A percentile compares a stretch with the other conserved stretches of the same genome.
These are phyloP conservation scores for Acacia melanoxylon DNA, from an alignment of 306 rosid genomes.

Conservation along the genomic window DNA sequence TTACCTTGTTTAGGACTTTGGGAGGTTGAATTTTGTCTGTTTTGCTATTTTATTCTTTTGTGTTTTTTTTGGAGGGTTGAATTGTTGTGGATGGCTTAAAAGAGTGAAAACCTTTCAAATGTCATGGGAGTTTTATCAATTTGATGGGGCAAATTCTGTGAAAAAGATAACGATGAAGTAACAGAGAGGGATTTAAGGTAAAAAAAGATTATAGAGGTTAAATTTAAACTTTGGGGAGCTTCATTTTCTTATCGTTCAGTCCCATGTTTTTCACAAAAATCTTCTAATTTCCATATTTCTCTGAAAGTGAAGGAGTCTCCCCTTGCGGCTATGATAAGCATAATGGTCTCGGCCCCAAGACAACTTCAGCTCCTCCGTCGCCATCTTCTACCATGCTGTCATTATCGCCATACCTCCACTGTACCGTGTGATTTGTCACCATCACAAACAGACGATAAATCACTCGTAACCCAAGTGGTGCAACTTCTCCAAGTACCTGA, in stretches of 20 bases:
- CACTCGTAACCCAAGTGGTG: conserved; percentile 38
- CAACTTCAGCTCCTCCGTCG: not conserved
- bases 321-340: not conserved
- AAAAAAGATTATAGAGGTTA: too few species aligned
- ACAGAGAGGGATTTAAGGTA: too few species aligned
- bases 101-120: too few species aligned
- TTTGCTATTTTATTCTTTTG: too few species aligned
- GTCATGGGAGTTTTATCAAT: too few species aligned
- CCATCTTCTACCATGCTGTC: not conserved
- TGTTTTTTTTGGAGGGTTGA: too few species aligned
- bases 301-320: not conserved
- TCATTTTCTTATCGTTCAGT: not conserved
- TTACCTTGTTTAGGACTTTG: too few species aligned
- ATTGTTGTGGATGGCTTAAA: too few species aligned
- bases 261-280: not conserved
- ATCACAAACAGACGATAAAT: conserved; percentile 33
- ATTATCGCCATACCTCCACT: conserved; percentile 25
- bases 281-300: not conserved
- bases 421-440: conserved; percentile 1
- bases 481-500: conserved; percentile 52
- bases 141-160: too few species aligned
- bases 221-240: too few species aligned
- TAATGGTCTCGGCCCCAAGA: not conserved
- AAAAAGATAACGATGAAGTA: too few species aligned
- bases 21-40: too few species aligned